Base-by-base conservation (phyloP, 1,284 basidiomycete genomes). In the Cystobasidium slooffiae region DNA sequence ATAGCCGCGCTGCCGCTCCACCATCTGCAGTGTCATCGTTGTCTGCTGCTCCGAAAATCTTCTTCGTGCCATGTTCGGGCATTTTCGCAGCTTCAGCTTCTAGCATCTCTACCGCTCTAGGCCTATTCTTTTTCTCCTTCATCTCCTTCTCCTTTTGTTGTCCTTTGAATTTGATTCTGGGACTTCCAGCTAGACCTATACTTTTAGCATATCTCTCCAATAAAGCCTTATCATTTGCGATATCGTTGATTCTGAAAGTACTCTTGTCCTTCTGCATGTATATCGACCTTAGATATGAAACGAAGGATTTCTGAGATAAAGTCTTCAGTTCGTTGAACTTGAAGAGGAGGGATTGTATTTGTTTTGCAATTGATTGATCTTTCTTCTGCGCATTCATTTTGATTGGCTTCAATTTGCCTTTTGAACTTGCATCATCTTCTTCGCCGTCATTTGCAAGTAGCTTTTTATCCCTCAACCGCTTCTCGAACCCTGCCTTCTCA, bases 271-370 rank as follows among this genome's bases (percentile, higher is more conserved):
- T 96, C 79, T 98, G 95, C 39, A 99, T 85, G 82, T 97, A 87
- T 47, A 99, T 85, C 0, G 94, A 97, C 22, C 94, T 91, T 78
- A 98, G 86, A 82, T 99, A 99, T 5, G 94, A 97, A 20, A 98
- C 91, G 81, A 99, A 97, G 0, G 96, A 93, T 73, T 92, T 85
- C 82, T 99, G 96, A 7, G 91, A 97, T 7, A 99, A 88, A 81
- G 98, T 97, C 83, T 99, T 99, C 83, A 99, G 91, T 82, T 99
- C 94, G 0, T 94, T 92, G 76, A 97, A 94, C 83, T 94, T 90
- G 85, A 99, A 99, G 1, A 92, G 91, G 67, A 97, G 88, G 67
- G 89, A 92, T 83, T 99, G 97, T 72, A 99, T 86, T 82, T 95
- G 91, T 79, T 92, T 92, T 80, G 90, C 86, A 75, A 97, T 90